Percentiles rank a stretch among this genome's conserved stretches.
Evolutionary conservation across 2,329 filamentous ascomycete species (phyloP).

Genomic region (Stagonosporopsis rhizophila): DNA sequence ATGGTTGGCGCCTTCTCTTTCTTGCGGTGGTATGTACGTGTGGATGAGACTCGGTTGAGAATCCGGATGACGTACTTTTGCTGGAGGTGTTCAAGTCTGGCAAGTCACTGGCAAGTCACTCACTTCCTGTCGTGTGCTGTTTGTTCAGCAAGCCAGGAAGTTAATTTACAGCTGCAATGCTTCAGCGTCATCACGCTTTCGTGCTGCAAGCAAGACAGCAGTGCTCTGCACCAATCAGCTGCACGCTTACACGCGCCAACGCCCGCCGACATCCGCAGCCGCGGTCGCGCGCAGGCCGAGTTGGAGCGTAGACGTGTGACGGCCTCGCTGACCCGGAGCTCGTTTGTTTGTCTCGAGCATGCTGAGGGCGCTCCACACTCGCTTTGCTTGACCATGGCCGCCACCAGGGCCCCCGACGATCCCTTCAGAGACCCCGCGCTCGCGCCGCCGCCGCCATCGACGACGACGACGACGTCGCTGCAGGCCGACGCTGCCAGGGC

Average conservation of each 20-base stretch:
- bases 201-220: neutral
- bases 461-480: no score
- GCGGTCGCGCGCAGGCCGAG: slow-evolving; percentile 3
- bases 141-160: no score
- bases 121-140: no score
- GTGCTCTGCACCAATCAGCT: neutral
- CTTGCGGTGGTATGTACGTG: no score
- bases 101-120: no score
- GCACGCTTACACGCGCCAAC: neutral
- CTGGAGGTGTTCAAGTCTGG: no score
- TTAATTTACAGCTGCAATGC: no score
- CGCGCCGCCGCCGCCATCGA: slow-evolving; percentile 16
- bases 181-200: no score
- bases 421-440: slow-evolving; percentile 43
- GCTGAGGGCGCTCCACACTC: slow-evolving; percentile 10
- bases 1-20: no score
- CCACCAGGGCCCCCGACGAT: slow-evolving; percentile 28
- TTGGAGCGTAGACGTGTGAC: slow-evolving; percentile 1
- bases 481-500: slow-evolving; percentile 3
- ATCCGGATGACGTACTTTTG: no score
- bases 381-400: slow-evolving; percentile 34
- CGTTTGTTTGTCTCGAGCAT: slow-evolving; percentile 12
- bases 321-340: neutral
- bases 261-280: slow-evolving; percentile 9
- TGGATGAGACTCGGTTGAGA: no score